Evolutionary conservation across 169 alveolate species (phyloP).

Genomic region (Plasmodium berghei): DNA sequence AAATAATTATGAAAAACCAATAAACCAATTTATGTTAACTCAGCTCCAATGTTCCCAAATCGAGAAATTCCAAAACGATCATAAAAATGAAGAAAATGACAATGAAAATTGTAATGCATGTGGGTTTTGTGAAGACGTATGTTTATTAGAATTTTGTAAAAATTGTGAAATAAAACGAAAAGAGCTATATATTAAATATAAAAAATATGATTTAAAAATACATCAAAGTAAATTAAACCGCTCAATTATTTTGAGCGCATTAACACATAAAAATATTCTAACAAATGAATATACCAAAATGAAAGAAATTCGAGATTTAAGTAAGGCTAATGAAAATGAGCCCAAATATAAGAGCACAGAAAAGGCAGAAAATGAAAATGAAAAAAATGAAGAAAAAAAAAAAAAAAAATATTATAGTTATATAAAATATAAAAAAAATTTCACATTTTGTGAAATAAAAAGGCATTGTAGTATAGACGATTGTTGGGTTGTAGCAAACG

Average conservation of each 20-base stretch:
- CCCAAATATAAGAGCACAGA: background rate
- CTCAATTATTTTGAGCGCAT: background rate
- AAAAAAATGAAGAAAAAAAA: background rate
- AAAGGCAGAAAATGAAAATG: background rate
- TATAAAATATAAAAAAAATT: slow-evolving; percentile 30
- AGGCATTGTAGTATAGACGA: slow-evolving; percentile 78
- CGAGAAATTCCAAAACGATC: no score
- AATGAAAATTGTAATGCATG: slow-evolving; percentile 42
- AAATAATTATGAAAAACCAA: background rate
- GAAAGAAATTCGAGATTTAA: background rate
- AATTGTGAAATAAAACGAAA: slow-evolving; percentile 39
- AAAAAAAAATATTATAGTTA: slow-evolving; percentile 6
- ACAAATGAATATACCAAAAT: background rate
- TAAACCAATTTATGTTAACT: background rate
- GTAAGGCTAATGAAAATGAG: background rate
- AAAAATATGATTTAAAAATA: slow-evolving; percentile 23
- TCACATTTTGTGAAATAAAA: slow-evolving; percentile 54
- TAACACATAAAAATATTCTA: slow-evolving; percentile 1
- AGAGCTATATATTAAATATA: slow-evolving; percentile 29
- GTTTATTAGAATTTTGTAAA: slow-evolving; percentile 24
- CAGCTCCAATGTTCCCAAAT: background rate
- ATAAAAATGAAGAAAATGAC: background rate
- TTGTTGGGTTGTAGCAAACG: slow-evolving; percentile 86
- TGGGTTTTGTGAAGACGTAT: slow-evolving; percentile 48
- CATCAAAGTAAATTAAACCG: slow-evolving; percentile 13